A percentile compares a stretch with the other conserved stretches of the same genome.
phyloP scores from a whole-genome alignment of 139 green algal genomes.

The Haematococcus sp. region DNA sequence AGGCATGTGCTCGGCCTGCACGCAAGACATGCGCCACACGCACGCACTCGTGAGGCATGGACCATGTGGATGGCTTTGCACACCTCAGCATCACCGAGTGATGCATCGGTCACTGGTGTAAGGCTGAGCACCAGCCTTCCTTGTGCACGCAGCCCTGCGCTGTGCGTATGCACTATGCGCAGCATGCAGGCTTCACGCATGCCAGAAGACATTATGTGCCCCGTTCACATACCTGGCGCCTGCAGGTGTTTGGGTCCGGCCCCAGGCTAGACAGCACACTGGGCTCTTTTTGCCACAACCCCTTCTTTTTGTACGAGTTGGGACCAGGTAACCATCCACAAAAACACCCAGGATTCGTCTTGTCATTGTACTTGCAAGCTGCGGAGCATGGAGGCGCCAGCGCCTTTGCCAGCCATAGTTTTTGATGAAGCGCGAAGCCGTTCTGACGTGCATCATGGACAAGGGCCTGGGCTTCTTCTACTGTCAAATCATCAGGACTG shows the following conservation, averaged over 20 bases:
- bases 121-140: neutral
- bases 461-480: too few species aligned
- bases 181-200: neutral
- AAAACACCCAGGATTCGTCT: constrained; percentile 71
- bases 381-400: neutral
- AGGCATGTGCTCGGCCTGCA: constrained; percentile 36
- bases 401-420: too few species aligned
- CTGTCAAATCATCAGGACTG: too few species aligned
- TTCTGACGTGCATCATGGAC: too few species aligned
- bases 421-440: too few species aligned
- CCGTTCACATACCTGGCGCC: neutral
- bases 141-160: neutral
- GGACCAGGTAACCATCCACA: constrained; percentile 56
- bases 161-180: neutral
- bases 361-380: constrained; percentile 33
- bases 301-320: constrained; percentile 52
- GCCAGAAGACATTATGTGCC: neutral
- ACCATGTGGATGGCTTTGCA: too few species aligned
- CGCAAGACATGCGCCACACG: too few species aligned
- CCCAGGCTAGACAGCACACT: constrained; percentile 41
- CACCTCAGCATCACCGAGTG: too few species aligned
- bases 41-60: too few species aligned
- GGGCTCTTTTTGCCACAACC: constrained; percentile 76
- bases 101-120: too few species aligned
- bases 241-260: constrained; percentile 34